These are phyloP conservation scores for Mycena sp. DNA, from an alignment of 1,284 basidiomycete species.

Conservation along the genomic window DNA sequence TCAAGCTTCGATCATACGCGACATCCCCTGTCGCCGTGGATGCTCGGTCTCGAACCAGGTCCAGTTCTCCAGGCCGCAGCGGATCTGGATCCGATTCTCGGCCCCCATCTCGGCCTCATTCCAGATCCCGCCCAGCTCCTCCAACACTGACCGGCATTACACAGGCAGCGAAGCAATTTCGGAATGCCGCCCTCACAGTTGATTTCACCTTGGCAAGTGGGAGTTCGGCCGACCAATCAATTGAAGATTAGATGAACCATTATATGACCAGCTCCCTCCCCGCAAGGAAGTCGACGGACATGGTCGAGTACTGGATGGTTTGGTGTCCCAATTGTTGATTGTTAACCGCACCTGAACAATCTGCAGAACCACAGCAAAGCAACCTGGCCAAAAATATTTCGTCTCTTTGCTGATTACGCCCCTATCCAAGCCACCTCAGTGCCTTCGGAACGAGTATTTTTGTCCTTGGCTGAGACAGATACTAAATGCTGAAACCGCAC, in stretches of 20 bases:
- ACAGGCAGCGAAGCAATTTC: neutral
- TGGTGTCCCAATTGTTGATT: neutral
- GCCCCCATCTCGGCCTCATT: constrained; percentile 6
- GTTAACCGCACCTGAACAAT: constrained; percentile 1
- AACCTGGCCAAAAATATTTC: constrained; percentile 8
- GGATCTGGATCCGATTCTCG: constrained; percentile 10
- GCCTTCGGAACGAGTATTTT: constrained; percentile 5
- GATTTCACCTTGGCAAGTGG: neutral
- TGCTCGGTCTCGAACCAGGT: neutral
- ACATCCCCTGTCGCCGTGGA: neutral
- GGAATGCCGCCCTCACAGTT: constrained; percentile 1
- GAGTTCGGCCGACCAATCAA: neutral
- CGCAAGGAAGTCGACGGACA: neutral
- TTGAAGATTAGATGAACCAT: constrained; percentile 8
- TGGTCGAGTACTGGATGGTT: constrained; percentile 3
- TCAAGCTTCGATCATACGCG: constrained; percentile 3
- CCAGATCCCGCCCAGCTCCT: constrained; percentile 7
- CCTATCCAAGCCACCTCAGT: constrained; percentile 7
- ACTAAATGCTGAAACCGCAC: neutral
- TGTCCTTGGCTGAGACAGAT: constrained; percentile 1
- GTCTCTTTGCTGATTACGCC: constrained; percentile 5
- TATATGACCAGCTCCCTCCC: constrained; percentile 7
- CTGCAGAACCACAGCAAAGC: constrained; percentile 5
- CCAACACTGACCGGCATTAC: neutral
- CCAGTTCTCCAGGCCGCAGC: constrained; percentile 5